These are phyloP conservation scores for Seminavis robusta DNA, from an alignment of 108 stramenopile species.

Conservation along the genomic window DNA sequence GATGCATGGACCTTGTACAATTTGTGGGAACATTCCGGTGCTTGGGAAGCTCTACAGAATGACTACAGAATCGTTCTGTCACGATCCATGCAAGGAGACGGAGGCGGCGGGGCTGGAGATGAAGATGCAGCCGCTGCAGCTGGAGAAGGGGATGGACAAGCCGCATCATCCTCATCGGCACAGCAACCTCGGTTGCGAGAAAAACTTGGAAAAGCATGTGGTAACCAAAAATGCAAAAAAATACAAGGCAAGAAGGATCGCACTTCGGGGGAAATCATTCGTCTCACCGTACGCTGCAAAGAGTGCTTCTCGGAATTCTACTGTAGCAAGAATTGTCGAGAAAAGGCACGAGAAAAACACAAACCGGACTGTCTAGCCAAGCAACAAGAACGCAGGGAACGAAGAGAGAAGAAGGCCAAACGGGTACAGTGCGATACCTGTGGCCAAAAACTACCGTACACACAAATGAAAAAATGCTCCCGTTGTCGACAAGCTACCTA, in stretches of 20 bases:
- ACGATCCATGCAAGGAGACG: conserved; percentile 36
- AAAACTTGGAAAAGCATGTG: conserved; percentile 29
- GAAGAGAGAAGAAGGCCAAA: conserved; percentile 24
- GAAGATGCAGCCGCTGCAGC: not conserved
- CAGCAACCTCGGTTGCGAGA: conserved; percentile 6
- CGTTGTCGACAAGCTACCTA: conserved; percentile 43
- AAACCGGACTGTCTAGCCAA: conserved; percentile 8
- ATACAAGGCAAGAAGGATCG: conserved; percentile 30
- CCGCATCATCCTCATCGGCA: not conserved
- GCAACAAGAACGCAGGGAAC: conserved; percentile 31
- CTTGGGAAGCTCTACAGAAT: conserved; percentile 63
- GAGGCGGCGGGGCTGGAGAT: conserved; percentile 7
- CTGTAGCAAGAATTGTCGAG: conserved; percentile 30
- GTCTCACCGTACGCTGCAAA: conserved; percentile 31
- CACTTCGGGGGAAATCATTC: conserved; percentile 25
- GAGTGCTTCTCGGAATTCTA: conserved; percentile 36
- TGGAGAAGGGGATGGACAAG: not conserved
- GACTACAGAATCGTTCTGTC: conserved; percentile 44
- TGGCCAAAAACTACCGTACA: conserved; percentile 23
- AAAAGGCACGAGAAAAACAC: conserved; percentile 17
- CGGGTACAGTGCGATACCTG: conserved; percentile 44
- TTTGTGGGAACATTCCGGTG: conserved; percentile 60
- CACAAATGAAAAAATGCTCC: conserved; percentile 49
- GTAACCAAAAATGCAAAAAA: conserved; percentile 27
- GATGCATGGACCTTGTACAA: conserved; percentile 63